A percentile compares a stretch with the other conserved stretches of the same genome.
Evolutionary conservation across 768 basidiomycete genomes (phyloP).

Genomic region (Cystobasidium ongulense): DNA sequence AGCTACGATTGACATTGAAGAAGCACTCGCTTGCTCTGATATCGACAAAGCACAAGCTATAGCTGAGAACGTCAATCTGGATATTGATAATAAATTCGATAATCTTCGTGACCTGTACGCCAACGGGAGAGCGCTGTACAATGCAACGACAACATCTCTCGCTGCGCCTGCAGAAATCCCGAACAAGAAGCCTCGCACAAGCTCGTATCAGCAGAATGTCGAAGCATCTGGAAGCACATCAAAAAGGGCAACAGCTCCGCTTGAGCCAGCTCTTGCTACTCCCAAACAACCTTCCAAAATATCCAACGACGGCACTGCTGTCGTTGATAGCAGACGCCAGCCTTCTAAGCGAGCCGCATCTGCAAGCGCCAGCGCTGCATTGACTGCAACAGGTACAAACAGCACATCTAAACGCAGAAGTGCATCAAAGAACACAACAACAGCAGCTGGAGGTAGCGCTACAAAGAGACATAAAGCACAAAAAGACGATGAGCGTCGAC

Average conservation of each 20-base stretch:
- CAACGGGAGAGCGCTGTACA: constrained; percentile 13
- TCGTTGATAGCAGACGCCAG: background rate
- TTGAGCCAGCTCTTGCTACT: background rate
- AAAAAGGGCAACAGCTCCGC: background rate
- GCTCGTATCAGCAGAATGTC: background rate
- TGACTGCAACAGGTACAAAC: background rate
- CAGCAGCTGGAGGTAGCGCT: constrained; percentile 35
- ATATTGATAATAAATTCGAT: background rate
- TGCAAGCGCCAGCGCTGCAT: background rate
- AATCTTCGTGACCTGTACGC: background rate
- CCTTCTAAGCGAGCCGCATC: background rate
- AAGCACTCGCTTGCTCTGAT: background rate
- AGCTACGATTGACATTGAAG: background rate
- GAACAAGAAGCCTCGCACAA: constrained; percentile 3
- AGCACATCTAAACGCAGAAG: background rate
- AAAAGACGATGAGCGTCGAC: constrained; percentile 29
- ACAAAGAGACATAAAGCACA: constrained; percentile 43
- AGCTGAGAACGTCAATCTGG: background rate
- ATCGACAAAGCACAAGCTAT: background rate
- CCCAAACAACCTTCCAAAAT: background rate
- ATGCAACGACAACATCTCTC: constrained; percentile 18
- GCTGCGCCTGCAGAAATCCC: constrained; percentile 17
- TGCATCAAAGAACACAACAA: too few species aligned
- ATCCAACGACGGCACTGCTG: background rate
- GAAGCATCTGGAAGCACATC: background rate